Base-by-base conservation (phyloP, 2,329 filamentous ascomycete genomes). In the Colletotrichum chrysophilum region DNA sequence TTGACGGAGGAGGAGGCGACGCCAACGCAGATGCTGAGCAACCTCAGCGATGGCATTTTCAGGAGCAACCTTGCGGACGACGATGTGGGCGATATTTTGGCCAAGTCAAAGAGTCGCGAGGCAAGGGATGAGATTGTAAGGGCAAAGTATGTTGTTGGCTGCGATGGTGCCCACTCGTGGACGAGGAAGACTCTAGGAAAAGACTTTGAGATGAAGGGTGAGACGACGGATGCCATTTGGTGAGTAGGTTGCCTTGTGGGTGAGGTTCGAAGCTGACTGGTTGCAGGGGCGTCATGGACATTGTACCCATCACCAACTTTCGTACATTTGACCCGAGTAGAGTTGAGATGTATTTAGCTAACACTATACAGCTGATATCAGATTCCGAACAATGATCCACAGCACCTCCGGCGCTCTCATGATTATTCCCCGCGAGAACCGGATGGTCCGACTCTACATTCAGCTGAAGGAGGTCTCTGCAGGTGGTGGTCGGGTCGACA, bases 81-180 rank as follows among this genome's bases (percentile, higher is more conserved):
- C 77, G 91, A 89, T 0, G 87, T 90, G 2, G 88, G 90, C 75
- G 74, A 81, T 64, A 36, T 78, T 6, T 69, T 77, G 69, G 62
- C 67, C 61, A 78, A 71, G 76, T 81, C 66, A 26, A 76, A 82
- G 74, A 87, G 79, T n/a, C 79, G 83, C 79, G 76, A 78, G 79
- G 80, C 82, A 60, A 73, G 70, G 24, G 74, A 74, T 3, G 88
- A 90, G 78, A 80, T 82, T 1, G 84, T 93, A 3, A 87, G 85
- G 48, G 88, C 90, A 6, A 92, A 92, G 80, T 95, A 93, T 76
- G 86, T 95, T 32, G 86, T 95, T 3, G 93, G 93, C 1, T 92
- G 91, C 62, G 93, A 94, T 77, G 93, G 93, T 0, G 93, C 93
- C 0, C 92, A 93, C 79, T 92, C 89, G 68, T 94, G 92, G 91